Evolutionary conservation across 805 yeast genomes (phyloP).

Genomic region (Suhomyces prunicola): DNA sequence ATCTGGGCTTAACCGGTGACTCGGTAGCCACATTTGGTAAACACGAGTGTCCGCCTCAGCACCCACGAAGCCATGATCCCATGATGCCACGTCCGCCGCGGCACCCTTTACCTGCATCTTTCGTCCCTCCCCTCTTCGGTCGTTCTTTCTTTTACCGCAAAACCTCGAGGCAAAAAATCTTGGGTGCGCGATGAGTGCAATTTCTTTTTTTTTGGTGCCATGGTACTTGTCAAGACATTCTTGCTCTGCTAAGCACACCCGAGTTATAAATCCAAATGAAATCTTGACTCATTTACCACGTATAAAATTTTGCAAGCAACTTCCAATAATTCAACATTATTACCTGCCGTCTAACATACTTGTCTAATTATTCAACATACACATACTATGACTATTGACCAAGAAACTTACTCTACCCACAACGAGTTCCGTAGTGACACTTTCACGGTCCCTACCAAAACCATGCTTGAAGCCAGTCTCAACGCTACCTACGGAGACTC

Average conservation of each 20-base stretch:
- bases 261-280: background rate
- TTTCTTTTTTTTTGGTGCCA: background rate
- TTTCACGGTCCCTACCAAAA: slow-evolving; percentile 80
- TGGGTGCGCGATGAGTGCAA: background rate
- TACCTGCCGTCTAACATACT: background rate
- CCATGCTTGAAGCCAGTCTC: slow-evolving; percentile 42
- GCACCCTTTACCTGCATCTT: background rate
- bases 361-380: background rate
- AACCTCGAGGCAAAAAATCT: background rate
- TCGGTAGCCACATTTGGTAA: background rate
- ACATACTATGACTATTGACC: slow-evolving; percentile 11
- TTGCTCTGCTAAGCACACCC: background rate
- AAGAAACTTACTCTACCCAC: slow-evolving; percentile 24
- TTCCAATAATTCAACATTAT: background rate
- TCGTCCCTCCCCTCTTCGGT: background rate
- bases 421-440: slow-evolving; percentile 66
- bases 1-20: background rate
- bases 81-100: background rate
- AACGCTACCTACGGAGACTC: slow-evolving; percentile 73
- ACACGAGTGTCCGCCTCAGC: background rate
- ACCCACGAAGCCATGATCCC: background rate
- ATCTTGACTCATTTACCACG: background rate
- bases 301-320: background rate
- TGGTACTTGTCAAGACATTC: background rate
- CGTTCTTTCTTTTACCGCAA: background rate